Evolutionary conservation across 2,329 filamentous ascomycete genomes (phyloP), one percentile per base, ranked within the genome.

Genomic region (Fusarium temperatum): DNA sequence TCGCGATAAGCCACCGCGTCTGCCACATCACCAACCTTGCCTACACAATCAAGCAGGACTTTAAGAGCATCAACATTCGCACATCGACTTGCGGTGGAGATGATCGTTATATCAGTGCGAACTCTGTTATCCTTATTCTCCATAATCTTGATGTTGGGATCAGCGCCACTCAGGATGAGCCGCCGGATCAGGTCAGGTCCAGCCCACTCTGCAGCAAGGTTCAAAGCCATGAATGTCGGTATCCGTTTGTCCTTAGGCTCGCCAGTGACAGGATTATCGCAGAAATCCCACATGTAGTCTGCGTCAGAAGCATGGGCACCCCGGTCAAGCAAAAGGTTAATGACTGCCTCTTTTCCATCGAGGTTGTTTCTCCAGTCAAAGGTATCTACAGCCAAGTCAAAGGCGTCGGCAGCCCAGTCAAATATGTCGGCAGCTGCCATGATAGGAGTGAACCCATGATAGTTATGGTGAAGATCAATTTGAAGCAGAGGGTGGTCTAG

Each of bases 201-300:
- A 2, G 36, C 47, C 58, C 36, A 61, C 4, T 20, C n/a, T 15
- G 36, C 28, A 20, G 20, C 18, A 1, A 42, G 3, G 26, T 17
- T 55, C 4, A 61, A 20, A 1, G 32, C 7, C 22, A 15, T 61
- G 1, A 24, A 1, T 0, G 2, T 8, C 12, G 32, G n/a, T 8
- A 20, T 2, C 30, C 14, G 12, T 5, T 35, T 51, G 3, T 24
- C 2, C 0, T 3, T 24, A 35, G 8, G 2, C 12, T 14, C 28
- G 32, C 32, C 32, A 32, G 32, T 32, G 32, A 5, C 12, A 14
- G 12, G 32, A 4, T 32, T 14, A 32, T 32, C 32, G 32, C 32
- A n/a, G 13, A 32, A 32, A 32, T 32, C 13, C 32, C 32, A 32
- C 32, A 32, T 13, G 32, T 32, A 32, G 32, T 35, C 17, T 13